Evolutionary conservation across 2,329 filamentous ascomycete genomes (phyloP).

Genomic region (Stagonosporopsis cucurbitacearum): DNA sequence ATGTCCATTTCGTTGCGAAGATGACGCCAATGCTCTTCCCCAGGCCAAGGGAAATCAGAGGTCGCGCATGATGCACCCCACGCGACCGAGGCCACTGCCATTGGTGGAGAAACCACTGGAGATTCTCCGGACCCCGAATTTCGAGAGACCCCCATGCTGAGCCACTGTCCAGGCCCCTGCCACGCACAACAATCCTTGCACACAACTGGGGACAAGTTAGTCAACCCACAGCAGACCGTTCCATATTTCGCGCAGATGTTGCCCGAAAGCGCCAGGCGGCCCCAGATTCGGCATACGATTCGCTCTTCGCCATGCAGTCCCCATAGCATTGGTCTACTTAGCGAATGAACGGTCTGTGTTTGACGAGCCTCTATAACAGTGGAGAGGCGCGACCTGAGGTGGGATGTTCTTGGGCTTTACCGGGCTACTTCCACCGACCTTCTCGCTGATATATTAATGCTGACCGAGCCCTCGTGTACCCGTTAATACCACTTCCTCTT

Average conservation of each 20-base stretch:
- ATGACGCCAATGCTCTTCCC: constrained; percentile 36
- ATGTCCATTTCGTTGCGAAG: constrained; percentile 12
- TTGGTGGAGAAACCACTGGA: constrained; percentile 41
- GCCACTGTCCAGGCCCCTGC: constrained; percentile 36
- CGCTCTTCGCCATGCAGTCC: constrained; percentile 31
- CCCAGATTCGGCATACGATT: constrained; percentile 34
- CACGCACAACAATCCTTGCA: constrained; percentile 26
- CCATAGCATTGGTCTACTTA: constrained; percentile 18
- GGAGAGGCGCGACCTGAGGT: constrained; percentile 32
- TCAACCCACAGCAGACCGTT: constrained; percentile 43
- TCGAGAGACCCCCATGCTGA: constrained; percentile 23
- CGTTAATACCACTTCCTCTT: constrained; percentile 19
- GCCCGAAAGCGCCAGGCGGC: constrained; percentile 36
- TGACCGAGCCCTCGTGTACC: constrained; percentile 37
- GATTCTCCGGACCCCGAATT: constrained; percentile 25
- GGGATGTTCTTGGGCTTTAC: constrained; percentile 41
- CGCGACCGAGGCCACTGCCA: constrained; percentile 19
- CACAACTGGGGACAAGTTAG: constrained; percentile 40
- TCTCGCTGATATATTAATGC: constrained; percentile 49
- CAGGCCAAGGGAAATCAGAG: constrained; percentile 36
- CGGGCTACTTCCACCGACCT: constrained; percentile 44
- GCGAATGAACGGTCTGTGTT: constrained; percentile 38
- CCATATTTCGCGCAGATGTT: constrained; percentile 44
- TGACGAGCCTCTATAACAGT: constrained; percentile 30
- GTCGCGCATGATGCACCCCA: constrained; percentile 36